A percentile compares a stretch with the other conserved stretches of the same genome.
These are phyloP conservation scores for Corylus heterophylla DNA, from an alignment of 306 rosid species.

Conservation along the genomic window DNA sequence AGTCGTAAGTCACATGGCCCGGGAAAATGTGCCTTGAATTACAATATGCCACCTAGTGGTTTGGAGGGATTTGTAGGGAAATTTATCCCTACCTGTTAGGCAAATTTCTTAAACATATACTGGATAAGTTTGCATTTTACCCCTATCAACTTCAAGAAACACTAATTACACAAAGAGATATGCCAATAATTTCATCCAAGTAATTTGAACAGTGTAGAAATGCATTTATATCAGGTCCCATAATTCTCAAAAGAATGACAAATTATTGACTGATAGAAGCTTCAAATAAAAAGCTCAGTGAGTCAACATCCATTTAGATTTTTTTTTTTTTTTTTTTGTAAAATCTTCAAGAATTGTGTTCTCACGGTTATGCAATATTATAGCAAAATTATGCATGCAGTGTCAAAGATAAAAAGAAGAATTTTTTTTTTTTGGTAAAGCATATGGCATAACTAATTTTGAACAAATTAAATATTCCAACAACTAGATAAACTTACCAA, in stretches of 20 bases:
- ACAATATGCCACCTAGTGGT: too few species aligned
- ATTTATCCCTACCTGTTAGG: too few species aligned
- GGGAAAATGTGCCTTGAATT: too few species aligned
- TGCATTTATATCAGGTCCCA: neutral
- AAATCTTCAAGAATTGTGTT: neutral
- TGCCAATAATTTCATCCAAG: neutral
- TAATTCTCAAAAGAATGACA: neutral
- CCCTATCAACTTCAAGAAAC: too few species aligned
- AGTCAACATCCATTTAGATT: neutral
- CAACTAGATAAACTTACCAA: slow-evolving; percentile 57
- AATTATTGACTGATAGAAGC: neutral
- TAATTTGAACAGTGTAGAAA: neutral
- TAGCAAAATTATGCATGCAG: slow-evolving; percentile 1
- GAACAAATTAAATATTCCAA: neutral
- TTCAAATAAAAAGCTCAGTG: neutral
- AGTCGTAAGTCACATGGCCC: too few species aligned
- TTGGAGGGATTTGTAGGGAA: too few species aligned
- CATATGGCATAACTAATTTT: neutral
- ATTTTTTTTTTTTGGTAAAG: neutral
- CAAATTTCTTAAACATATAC: too few species aligned
- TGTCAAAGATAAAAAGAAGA: slow-evolving; percentile 5
- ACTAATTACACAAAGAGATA: neutral
- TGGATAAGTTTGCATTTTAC: too few species aligned
- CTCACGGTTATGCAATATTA: neutral
- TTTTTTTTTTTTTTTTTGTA: neutral